Conservation (phyloP, 2,329 filamentous ascomycete genomes). For the Fusarium graminum region DNA sequence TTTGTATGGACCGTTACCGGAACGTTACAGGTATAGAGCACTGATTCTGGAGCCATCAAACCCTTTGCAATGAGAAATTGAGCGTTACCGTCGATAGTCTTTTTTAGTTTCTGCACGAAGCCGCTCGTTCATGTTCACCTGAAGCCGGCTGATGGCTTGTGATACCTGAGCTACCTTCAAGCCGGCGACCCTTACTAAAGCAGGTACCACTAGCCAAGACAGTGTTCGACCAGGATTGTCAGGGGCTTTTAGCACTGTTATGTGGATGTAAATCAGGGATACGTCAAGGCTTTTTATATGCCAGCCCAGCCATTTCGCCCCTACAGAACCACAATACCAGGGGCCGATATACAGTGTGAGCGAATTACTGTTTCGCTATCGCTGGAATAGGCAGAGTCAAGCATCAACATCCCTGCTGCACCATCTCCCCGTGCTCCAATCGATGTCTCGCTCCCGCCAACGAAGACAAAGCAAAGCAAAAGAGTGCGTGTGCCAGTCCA, state of each 20-base stretch:
- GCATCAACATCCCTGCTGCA: constrained; percentile 41
- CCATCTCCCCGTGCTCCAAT: constrained; percentile 43
- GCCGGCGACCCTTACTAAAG: neutral
- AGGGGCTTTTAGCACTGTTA: constrained; percentile 37
- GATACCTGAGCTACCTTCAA: constrained; percentile 33
- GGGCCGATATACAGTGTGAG: constrained; percentile 39
- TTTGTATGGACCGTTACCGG: constrained; percentile 1
- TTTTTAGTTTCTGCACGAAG: constrained; percentile 8
- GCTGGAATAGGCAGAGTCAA: constrained; percentile 39
- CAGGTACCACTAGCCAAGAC: constrained; percentile 22
- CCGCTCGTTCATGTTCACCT: constrained; percentile 42
- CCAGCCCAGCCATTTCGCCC: constrained; percentile 10
- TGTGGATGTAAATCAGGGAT: constrained; percentile 30
- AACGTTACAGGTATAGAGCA: constrained; percentile 5
- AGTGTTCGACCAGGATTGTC: constrained; percentile 30
- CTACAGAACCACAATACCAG: constrained; percentile 33
- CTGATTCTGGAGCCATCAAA: neutral
- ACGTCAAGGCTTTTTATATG: constrained; percentile 18
- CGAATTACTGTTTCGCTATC: constrained; percentile 47
- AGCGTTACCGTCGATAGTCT: neutral
- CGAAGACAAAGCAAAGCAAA: constrained; percentile 15
- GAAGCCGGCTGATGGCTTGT: constrained; percentile 39
- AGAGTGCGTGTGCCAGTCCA: constrained; percentile 2
- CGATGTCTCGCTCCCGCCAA: constrained; percentile 39
- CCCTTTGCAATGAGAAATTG: neutral